phyloP scores from a whole-genome alignment of 1,139 yeast species.

The Hyphopichia burtonii region DNA sequence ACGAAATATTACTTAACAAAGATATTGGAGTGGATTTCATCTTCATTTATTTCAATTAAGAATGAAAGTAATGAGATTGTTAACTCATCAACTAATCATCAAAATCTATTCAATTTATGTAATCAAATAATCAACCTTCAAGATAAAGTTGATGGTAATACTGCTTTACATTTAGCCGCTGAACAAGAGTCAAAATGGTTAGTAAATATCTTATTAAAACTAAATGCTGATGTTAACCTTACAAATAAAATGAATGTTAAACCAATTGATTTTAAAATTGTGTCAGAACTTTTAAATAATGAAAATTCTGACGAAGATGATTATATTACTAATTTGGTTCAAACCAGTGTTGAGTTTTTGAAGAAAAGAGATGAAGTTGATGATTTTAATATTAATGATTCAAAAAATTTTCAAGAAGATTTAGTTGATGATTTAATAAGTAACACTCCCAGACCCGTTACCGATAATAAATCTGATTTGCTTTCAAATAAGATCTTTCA shows the following conservation, averaged over 20 bases:
- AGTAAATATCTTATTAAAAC: constrained; percentile 74
- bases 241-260: constrained; percentile 83
- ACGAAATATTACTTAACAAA: constrained; percentile 71
- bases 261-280: constrained; percentile 81
- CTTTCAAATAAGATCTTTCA: constrained; percentile 36
- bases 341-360: constrained; percentile 35
- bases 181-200: constrained; percentile 82
- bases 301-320: constrained; percentile 17
- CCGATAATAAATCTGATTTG: constrained; percentile 1
- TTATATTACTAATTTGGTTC: constrained; percentile 34
- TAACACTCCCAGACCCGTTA: not conserved
- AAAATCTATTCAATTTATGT: constrained; percentile 61
- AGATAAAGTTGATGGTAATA: constrained; percentile 79
- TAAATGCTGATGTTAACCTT: constrained; percentile 80
- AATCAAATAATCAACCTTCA: constrained; percentile 68
- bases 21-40: constrained; percentile 76
- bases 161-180: constrained; percentile 87
- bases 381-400: constrained; percentile 1
- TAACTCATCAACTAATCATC: constrained; percentile 27
- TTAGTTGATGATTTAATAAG: constrained; percentile 1
- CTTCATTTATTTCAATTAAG: not conserved
- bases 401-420: not conserved
- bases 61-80: constrained; percentile 7
- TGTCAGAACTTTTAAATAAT: constrained; percentile 18
- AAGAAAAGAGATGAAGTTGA: constrained; percentile 28